A percentile compares a stretch with the other conserved stretches of the same genome.
Evolutionary conservation across 768 basidiomycete species (phyloP).

Genomic region (Kwoniella shandongensis): DNA sequence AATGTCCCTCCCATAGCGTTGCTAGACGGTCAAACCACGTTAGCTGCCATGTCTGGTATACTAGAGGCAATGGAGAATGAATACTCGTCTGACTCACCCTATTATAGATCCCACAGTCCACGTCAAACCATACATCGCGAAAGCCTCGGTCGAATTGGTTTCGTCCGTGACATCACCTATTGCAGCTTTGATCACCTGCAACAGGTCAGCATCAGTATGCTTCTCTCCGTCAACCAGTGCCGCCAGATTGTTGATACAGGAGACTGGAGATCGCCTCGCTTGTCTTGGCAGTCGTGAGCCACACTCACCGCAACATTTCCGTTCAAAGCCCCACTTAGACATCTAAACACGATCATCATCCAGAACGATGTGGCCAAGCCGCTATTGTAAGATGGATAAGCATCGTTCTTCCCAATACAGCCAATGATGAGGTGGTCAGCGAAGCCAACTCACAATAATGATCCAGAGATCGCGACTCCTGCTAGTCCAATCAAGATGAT

Average conservation of each 20-base stretch:
- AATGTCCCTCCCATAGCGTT: conserved; percentile 43
- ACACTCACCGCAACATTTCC: conserved; percentile 48
- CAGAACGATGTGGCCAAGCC: conserved; percentile 47
- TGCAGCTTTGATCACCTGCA: conserved; percentile 45
- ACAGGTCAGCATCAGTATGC: no score
- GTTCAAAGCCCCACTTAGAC: conserved; percentile 47
- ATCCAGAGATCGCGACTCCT: conserved; percentile 48
- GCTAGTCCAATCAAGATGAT: conserved; percentile 49
- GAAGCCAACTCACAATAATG: conserved; percentile 43
- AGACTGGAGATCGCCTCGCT: no score
- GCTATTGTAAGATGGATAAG: conserved; percentile 22
- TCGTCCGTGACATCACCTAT: conserved; percentile 52
- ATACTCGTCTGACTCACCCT: conserved; percentile 26
- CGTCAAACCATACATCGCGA: conserved; percentile 51
- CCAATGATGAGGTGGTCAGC: neutral
- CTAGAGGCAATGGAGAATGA: no score
- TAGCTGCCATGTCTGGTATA: conserved; percentile 1
- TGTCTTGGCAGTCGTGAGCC: neutral
- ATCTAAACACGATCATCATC: conserved; percentile 47
- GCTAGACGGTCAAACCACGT: conserved; percentile 10
- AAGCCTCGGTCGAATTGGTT: conserved; percentile 51
- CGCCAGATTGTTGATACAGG: no score
- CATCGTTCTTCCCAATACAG: neutral
- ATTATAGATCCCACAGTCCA: conserved; percentile 51
- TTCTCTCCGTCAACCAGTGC: no score